These are phyloP conservation scores for Simplicillium sp. DNA, from an alignment of 2,329 filamentous ascomycete genomes.

Conservation along the genomic window DNA sequence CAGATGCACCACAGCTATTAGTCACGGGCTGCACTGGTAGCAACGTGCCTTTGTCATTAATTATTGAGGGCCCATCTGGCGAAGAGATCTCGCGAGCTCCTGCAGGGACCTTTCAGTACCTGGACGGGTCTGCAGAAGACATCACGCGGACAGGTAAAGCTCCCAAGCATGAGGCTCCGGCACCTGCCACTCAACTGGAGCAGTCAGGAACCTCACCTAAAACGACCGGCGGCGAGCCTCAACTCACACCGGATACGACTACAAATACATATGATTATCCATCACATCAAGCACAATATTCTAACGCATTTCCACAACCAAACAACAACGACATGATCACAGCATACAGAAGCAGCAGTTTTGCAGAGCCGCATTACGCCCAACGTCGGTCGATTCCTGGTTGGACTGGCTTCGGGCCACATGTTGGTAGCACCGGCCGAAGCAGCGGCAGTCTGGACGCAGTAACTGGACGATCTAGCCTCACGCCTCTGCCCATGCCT, in stretches of 20 bases:
- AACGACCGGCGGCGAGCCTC: conserved; percentile 22
- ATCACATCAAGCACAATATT: conserved; percentile 27
- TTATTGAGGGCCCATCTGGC: conserved; percentile 41
- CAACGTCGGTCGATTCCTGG: conserved; percentile 22
- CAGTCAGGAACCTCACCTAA: conserved; percentile 31
- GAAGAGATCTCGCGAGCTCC: conserved; percentile 41
- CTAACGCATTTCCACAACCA: conserved; percentile 25
- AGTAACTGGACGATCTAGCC: conserved; percentile 32
- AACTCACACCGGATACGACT: conserved; percentile 25
- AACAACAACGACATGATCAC: conserved; percentile 43
- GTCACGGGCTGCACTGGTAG: conserved; percentile 38
- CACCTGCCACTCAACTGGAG: conserved; percentile 25
- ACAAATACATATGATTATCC: conserved; percentile 38
- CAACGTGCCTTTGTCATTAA: conserved; percentile 45
- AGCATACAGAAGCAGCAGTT: conserved; percentile 43
- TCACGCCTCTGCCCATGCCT: conserved; percentile 40
- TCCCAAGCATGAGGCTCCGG: conserved; percentile 24
- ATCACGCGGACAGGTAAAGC: conserved; percentile 28
- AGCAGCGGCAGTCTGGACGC: conserved; percentile 29
- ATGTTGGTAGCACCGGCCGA: conserved; percentile 29
- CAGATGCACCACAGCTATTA: conserved; percentile 56
- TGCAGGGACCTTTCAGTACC: conserved; percentile 37
- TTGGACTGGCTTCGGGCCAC: conserved; percentile 35
- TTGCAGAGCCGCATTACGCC: conserved; percentile 37
- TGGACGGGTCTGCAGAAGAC: conserved; percentile 38